Evolutionary conservation across 345 rosid genomes (phyloP), one percentile per base, ranked within the genome.

Genomic region (Bruguiera gymnorhiza): DNA sequence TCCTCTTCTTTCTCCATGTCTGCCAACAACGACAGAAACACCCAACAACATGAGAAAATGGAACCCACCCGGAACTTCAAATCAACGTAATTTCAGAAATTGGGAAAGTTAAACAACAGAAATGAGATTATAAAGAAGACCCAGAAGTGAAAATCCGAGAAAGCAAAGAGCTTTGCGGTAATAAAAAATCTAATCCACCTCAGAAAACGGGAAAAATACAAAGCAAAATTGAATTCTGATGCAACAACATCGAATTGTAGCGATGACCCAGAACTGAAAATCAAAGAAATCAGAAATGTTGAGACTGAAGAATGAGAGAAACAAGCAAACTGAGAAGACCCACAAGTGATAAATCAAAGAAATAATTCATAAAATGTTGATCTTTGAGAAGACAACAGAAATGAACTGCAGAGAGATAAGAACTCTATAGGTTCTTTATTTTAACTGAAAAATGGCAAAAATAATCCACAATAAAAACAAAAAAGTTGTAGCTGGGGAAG

Each of bases 1-100:
- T 67, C 81, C 67, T 84, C 86, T 68, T 86, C 86, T 70, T 66
- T 83, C 59, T 84, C 84, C 86, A 82, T 83, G 26, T 60, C 82
- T 81, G 74, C 34, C 56, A 32, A 2, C 21, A 29, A 26, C 60
- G 46, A 30, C 36, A 60, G 43, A 51, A 56, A 54, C n/a, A 30
- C 70, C 56, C 56, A 27, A 1, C 13, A 30, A 26, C 60, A 54
- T 30, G 26, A 60, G 54, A 58, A 56, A 48, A 21, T 23, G 32
- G 55, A 27, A 65, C 13, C 23, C 27, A 29, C 64, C 57, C 72
- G 69, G 36, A 61, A 69, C 72, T 43, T 27, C 52, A 48, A 70
- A 37, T 30, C 67, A n/a, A 15, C 63, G 13, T 21, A 60, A 46
- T 9, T 1, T 23, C 51, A 34, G 39, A 70, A 66, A 31, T 60